These are phyloP conservation scores for Aspergillus transmontanensis DNA, from an alignment of 2,329 filamentous ascomycete genomes.

Conservation along the genomic window DNA sequence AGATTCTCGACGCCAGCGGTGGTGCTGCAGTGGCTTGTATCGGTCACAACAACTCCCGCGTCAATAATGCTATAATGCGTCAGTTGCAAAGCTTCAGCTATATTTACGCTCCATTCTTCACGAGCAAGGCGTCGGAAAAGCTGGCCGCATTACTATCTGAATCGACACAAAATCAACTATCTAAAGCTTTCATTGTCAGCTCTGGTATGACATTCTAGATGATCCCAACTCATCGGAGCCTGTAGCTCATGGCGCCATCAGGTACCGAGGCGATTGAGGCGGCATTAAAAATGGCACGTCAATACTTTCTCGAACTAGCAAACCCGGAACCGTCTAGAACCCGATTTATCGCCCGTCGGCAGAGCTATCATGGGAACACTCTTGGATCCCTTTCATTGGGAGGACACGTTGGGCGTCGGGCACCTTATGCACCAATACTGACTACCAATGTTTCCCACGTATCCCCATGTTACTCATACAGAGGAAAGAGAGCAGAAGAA, in stretches of 20 bases:
- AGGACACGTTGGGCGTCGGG: slow-evolving; percentile 35
- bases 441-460: slow-evolving; percentile 27
- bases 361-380: slow-evolving; percentile 56
- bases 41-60: slow-evolving; percentile 48
- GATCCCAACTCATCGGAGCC: not conserved
- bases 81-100: slow-evolving; percentile 49
- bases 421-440: slow-evolving; percentile 37
- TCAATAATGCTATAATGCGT: slow-evolving; percentile 44
- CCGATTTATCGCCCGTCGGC: slow-evolving; percentile 49
- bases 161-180: slow-evolving; percentile 19
- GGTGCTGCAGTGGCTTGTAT: slow-evolving; percentile 53
- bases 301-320: slow-evolving; percentile 50
- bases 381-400: slow-evolving; percentile 50
- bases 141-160: slow-evolving; percentile 43
- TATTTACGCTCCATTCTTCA: slow-evolving; percentile 49
- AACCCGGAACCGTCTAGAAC: slow-evolving; percentile 38
- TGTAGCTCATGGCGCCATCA: not conserved
- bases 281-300: slow-evolving; percentile 52
- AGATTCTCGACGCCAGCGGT: slow-evolving; percentile 50
- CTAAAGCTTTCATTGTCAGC: slow-evolving; percentile 25
- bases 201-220: slow-evolving; percentile 15
- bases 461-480: slow-evolving; percentile 41
- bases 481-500: slow-evolving; percentile 36
- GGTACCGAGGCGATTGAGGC: slow-evolving; percentile 49
- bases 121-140: slow-evolving; percentile 44